Evolutionary conservation across 1,284 basidiomycete genomes (phyloP).

Genomic region (Apiotrichum montevideense): DNA sequence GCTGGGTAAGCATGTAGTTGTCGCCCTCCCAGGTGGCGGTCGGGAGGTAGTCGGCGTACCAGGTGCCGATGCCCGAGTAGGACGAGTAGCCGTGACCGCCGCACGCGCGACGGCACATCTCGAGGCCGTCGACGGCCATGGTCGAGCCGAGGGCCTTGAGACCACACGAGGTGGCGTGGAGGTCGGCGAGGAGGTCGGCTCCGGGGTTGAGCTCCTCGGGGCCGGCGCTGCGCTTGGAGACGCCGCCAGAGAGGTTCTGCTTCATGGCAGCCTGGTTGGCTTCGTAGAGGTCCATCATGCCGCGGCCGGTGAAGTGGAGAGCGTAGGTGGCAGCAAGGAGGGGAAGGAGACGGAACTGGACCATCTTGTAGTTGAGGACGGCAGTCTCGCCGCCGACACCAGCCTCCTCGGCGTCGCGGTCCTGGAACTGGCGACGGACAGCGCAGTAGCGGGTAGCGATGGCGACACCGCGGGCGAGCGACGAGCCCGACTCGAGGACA

Average conservation of each 20-base stretch:
- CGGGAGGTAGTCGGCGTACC: slow-evolving; percentile 53
- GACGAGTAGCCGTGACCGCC: slow-evolving; percentile 56
- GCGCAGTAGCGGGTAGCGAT: slow-evolving; percentile 53
- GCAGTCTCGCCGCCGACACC: slow-evolving; percentile 49
- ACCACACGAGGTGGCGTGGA: slow-evolving; percentile 17
- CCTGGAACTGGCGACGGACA: slow-evolving; percentile 52
- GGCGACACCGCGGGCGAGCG: slow-evolving; percentile 54
- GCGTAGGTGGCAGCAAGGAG: slow-evolving; percentile 55
- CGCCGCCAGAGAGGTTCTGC: slow-evolving; percentile 12
- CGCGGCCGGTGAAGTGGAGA: slow-evolving; percentile 52
- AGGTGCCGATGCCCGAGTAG: slow-evolving; percentile 53
- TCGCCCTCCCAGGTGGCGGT: slow-evolving; percentile 56
- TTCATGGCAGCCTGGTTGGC: slow-evolving; percentile 20
- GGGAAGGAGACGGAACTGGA: slow-evolving; percentile 55
- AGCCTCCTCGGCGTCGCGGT: slow-evolving; percentile 45
- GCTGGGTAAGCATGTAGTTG: slow-evolving; percentile 53
- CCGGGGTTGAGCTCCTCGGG: slow-evolving; percentile 20
- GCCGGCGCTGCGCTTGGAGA: slow-evolving; percentile 8
- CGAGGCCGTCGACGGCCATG: slow-evolving; percentile 51
- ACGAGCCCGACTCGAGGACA: slow-evolving; percentile 53
- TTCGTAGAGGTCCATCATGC: slow-evolving; percentile 47
- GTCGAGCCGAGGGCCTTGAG: slow-evolving; percentile 43
- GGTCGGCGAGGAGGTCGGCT: slow-evolving; percentile 16
- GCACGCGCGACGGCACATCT: slow-evolving; percentile 51
- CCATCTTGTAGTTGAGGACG: slow-evolving; percentile 56